Base-by-base conservation (phyloP, 176 grass and related monocot genomes). In the Aegilops longissima region DNA sequence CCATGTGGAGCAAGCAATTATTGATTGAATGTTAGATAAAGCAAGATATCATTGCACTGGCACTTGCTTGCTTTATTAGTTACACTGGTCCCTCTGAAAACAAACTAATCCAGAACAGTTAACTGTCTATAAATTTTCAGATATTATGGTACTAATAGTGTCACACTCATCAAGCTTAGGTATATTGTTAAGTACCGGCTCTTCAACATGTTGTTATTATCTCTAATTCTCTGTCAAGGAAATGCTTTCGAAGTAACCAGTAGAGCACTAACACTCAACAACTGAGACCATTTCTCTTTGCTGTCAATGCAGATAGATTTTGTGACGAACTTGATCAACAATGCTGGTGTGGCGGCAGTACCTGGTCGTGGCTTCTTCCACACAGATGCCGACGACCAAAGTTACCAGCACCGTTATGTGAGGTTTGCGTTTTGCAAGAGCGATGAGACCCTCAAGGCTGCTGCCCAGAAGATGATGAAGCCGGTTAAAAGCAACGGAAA, bases 341-440 rank as follows among this genome's bases (percentile, higher is more conserved):
- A 86, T 29, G 91, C 88, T 7, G 93, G 96, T 85, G 93, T 98
- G 74, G 96, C 90, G 0, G 92, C 91, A 12, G 96, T 95, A 25
- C 96, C 96, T 65, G 96, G 96, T 3, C 4, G 93, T 84, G 93
- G 93, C 61, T 98, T 98, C 84, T 98, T 98, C 84, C 95, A 98
- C 79, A n/a, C 24, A 70, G 77, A 52, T 17, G 56, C 9, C 8
- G 58, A 88, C 30, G 23, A n/a, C 54, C 83, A 86, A 62, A 91
- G 45, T 45, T 93, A 88, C 33, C 52, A 69, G 33, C 87, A 84
- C 7, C 81, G 84, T 44, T 95, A 93, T 72, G 85, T 98, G 33
- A 93, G 93, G 73, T 95, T 98, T 72, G 93, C 96, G 0, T 98
- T 98, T 62, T 98, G 96, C 86, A 98, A 98, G 84, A 90, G 93